Evolutionary conservation across 306 rosid genomes (phyloP).

Genomic region (Fragaria nilgerrensis): DNA sequence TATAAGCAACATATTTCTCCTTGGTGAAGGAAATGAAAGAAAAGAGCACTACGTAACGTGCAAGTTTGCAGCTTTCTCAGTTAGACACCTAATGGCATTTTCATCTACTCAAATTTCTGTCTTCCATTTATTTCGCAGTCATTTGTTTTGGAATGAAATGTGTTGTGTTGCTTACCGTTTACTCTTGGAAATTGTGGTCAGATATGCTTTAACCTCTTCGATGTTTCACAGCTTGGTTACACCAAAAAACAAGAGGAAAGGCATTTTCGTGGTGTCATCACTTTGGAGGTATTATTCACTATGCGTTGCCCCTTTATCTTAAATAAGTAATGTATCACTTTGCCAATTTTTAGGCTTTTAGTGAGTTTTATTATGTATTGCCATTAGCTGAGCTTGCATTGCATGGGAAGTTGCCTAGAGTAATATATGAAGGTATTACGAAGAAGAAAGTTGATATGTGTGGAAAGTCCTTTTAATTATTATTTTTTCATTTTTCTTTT

Average conservation of each 20-base stretch:
- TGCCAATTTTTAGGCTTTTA: background rate
- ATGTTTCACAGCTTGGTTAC: conserved; percentile 81
- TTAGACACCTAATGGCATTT: background rate
- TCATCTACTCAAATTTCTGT: background rate
- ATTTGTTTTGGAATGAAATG: background rate
- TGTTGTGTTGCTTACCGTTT: background rate
- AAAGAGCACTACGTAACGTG: background rate
- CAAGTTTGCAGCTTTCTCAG: background rate
- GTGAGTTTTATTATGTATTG: no score
- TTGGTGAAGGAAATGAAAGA: background rate
- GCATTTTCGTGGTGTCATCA: conserved; percentile 85
- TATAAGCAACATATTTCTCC: background rate
- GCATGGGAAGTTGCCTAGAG: background rate
- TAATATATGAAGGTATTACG: background rate
- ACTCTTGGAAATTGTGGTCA: background rate
- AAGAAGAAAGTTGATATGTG: background rate
- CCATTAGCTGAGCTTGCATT: background rate
- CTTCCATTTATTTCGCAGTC: background rate
- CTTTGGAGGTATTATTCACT: conserved; percentile 67
- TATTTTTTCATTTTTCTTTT: background rate
- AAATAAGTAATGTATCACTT: background rate
- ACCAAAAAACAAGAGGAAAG: conserved; percentile 93
- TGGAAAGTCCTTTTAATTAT: background rate
- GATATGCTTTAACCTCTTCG: conserved; percentile 17
- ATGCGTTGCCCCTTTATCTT: background rate